Evolutionary conservation across 2,329 filamentous ascomycete genomes (phyloP).

Genomic region (Albifimbria verrucaria): DNA sequence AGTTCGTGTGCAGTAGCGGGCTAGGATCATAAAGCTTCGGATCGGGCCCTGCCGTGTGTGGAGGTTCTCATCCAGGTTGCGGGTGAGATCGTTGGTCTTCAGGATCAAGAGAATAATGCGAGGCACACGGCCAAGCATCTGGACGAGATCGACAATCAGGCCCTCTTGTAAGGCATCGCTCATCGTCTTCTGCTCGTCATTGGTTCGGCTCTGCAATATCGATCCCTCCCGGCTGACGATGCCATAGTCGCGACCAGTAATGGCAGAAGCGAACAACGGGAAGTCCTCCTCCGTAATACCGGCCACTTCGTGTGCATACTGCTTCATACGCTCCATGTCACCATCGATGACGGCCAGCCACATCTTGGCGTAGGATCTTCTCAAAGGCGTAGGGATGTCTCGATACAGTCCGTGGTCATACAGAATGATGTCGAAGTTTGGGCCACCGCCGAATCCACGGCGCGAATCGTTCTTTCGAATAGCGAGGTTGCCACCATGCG

Average conservation of each 20-base stretch:
- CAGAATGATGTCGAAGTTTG: constrained; percentile 92
- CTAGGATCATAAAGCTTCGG: constrained; percentile 64
- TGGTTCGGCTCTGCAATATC: constrained; percentile 58
- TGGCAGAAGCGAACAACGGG: constrained; percentile 90
- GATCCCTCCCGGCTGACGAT: constrained; percentile 63
- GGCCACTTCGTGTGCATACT: constrained; percentile 84
- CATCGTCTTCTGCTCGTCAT: constrained; percentile 82
- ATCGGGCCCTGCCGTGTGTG: constrained; percentile 68
- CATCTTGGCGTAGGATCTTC: constrained; percentile 89
- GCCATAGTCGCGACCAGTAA: constrained; percentile 87
- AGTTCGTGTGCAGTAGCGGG: constrained; percentile 64
- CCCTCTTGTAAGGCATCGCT: constrained; percentile 81
- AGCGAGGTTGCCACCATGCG: constrained; percentile 93
- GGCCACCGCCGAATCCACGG: constrained; percentile 42
- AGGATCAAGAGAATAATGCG: constrained; percentile 90
- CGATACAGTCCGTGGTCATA: constrained; percentile 98
- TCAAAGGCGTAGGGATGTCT: constrained; percentile 75
- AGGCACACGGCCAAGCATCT: constrained; percentile 83
- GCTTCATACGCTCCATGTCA: constrained; percentile 80
- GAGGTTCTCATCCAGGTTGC: constrained; percentile 87
- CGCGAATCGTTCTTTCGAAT: constrained; percentile 71
- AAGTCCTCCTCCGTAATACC: constrained; percentile 88
- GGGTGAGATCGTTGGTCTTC: constrained; percentile 95
- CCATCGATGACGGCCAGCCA: constrained; percentile 95
- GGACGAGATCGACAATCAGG: constrained; percentile 82